These are phyloP conservation scores for Sistotremastrum niveocremeum DNA, from an alignment of 768 basidiomycete genomes.

Conservation along the genomic window DNA sequence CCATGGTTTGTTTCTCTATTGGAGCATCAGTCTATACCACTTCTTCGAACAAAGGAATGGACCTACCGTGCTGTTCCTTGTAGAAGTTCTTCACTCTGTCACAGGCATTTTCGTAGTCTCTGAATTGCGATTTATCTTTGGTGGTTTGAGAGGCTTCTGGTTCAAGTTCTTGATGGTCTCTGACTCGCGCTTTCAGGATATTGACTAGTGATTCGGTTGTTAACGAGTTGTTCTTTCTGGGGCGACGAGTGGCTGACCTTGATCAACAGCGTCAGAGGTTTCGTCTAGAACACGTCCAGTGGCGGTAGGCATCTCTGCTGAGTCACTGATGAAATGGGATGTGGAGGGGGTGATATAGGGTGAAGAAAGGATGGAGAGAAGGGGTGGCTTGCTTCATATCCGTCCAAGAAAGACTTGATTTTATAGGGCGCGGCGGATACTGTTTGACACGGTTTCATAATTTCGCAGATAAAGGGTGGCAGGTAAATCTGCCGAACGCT, in stretches of 20 bases:
- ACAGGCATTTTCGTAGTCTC: conserved; percentile 63
- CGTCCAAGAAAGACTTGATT: no score
- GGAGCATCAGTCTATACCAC: neutral
- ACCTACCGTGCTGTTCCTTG: conserved; percentile 60
- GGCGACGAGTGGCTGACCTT: conserved; percentile 22
- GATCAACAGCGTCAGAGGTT: conserved; percentile 35
- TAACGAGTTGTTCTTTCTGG: neutral
- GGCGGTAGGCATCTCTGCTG: neutral
- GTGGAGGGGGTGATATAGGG: no score
- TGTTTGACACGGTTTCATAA: no score
- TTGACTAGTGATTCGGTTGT: conserved; percentile 37
- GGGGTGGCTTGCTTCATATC: no score
- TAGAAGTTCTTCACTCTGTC: conserved; percentile 70
- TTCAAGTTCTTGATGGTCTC: conserved; percentile 41
- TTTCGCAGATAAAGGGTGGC: no score
- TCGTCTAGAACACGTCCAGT: conserved; percentile 23
- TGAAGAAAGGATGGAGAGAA: no score
- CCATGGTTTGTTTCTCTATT: conserved; percentile 77
- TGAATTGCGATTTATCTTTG: conserved; percentile 56
- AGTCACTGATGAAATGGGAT: no score
- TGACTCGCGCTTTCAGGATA: conserved; percentile 39
- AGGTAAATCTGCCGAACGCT: no score
- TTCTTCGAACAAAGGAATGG: neutral
- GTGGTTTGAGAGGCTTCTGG: conserved; percentile 31
- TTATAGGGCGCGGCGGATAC: no score